A percentile compares a stretch with the other conserved stretches of the same genome.
Evolutionary conservation across 306 rosid genomes (phyloP).

Genomic region (Oxytropis ochrocephala): DNA sequence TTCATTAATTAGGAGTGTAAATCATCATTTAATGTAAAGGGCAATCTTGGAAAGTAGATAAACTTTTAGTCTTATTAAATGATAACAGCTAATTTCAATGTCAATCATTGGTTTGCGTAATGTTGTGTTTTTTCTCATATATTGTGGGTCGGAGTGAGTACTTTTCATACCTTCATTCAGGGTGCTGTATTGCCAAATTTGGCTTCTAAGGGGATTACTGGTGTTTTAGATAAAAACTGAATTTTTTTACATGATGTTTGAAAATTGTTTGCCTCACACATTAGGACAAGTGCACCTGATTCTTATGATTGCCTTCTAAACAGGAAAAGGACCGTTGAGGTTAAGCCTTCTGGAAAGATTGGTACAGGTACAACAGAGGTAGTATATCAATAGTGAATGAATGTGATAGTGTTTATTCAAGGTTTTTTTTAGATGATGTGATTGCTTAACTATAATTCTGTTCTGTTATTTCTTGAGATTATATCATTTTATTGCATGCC

Average conservation of each 20-base stretch:
- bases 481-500: background rate
- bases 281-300: constrained; percentile 7
- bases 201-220: background rate
- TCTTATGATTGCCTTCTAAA: constrained; percentile 32
- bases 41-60: too few species aligned
- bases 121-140: too few species aligned
- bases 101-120: too few species aligned
- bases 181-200: background rate
- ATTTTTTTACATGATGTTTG: background rate
- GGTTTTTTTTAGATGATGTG: background rate
- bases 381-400: constrained; percentile 11
- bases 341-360: constrained; percentile 80
- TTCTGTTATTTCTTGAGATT: background rate
- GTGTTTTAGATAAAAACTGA: background rate
- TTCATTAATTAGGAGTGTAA: too few species aligned
- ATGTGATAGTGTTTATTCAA: background rate
- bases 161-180: too few species aligned
- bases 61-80: too few species aligned
- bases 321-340: constrained; percentile 72
- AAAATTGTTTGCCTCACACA: background rate
- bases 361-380: constrained; percentile 84
- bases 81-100: too few species aligned
- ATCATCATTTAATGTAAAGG: too few species aligned
- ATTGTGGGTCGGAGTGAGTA: too few species aligned
- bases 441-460: background rate